Percentiles rank a stretch among this genome's conserved stretches.
Conservation (phyloP, 306 rosid genomes). For the Biancaea sappan region DNA sequence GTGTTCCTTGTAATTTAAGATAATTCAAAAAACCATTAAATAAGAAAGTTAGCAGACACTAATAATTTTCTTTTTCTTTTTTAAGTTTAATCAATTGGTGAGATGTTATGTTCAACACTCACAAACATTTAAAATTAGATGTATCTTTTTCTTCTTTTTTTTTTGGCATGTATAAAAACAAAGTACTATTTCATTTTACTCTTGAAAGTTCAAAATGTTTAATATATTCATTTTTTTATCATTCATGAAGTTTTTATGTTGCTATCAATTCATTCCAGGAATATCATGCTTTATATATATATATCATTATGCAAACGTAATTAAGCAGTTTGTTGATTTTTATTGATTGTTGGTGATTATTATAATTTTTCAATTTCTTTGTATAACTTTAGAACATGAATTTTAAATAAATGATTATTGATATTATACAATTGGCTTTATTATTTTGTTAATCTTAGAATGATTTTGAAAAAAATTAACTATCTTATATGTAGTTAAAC, state of each 20-base stretch:
- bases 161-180: not conserved
- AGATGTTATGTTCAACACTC: not conserved
- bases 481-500: not conserved
- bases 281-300: not conserved
- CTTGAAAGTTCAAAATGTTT: not conserved
- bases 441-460: not conserved
- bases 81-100: not conserved
- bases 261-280: not conserved
- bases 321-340: no score
- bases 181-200: not conserved
- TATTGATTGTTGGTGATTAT: not conserved
- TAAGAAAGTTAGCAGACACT: not conserved
- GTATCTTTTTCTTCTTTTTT: not conserved
- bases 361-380: not conserved
- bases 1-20: constrained; percentile 19
- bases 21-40: not conserved
- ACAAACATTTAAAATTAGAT: not conserved
- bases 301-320: no score
- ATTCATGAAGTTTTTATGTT: no score
- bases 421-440: not conserved
- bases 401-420: no score
- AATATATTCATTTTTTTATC: no score
- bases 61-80: not conserved
- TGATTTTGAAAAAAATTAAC: not conserved
- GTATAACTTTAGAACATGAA: not conserved